Percentiles rank a stretch among this genome's conserved stretches.
These are phyloP conservation scores for Tieghemiomyces parasiticus DNA, from an alignment of 192 early-diverging fungal species.

Conservation along the genomic window DNA sequence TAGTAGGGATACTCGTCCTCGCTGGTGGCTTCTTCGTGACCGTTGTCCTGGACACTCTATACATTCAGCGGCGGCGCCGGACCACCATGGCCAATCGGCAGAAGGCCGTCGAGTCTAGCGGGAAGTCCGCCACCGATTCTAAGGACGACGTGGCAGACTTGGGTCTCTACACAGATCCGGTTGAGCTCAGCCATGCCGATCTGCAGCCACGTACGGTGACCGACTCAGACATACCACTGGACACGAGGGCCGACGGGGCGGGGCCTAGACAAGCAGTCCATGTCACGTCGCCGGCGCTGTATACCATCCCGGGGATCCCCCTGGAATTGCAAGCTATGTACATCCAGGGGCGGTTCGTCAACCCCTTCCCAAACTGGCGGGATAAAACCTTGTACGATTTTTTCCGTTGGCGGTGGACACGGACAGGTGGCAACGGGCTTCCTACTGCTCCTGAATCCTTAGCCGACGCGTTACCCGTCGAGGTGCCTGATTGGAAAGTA, in stretches of 20 bases:
- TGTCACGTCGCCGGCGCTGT: background rate
- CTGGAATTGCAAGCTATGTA: conserved; percentile 14
- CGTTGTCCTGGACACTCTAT: background rate
- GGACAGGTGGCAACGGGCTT: conserved; percentile 23
- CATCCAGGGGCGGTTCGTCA: conserved; percentile 28
- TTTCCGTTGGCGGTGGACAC: conserved; percentile 23
- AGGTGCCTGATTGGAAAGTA: background rate
- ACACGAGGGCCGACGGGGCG: too few species aligned
- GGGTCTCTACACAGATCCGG: background rate
- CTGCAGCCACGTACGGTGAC: too few species aligned
- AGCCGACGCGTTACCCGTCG: conserved; percentile 16
- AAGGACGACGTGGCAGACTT: background rate
- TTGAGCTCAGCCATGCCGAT: too few species aligned
- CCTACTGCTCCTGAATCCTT: conserved; percentile 15
- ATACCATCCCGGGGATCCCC: background rate
- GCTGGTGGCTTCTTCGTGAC: background rate
- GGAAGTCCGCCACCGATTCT: background rate
- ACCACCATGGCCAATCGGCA: background rate
- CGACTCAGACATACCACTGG: too few species aligned
- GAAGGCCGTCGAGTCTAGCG: background rate
- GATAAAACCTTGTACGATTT: conserved; percentile 33
- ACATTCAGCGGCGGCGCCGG: background rate
- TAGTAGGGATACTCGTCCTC: background rate
- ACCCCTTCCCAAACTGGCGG: conserved; percentile 28
- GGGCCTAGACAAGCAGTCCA: too few species aligned